These are phyloP conservation scores for carrot (Daucus carota) DNA, from an alignment of 129 eudicot species.

Conservation along the genomic window DH1_v3.0 NC_030389.2:41525001-41525500, in stretches of 20 bases:
- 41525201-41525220: slow-evolving; percentile 1
- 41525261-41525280: neutral
- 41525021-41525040: slow-evolving; percentile 1
- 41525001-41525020: neutral
- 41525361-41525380: slow-evolving; percentile 10
- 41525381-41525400: slow-evolving; percentile 8
- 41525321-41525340: slow-evolving; percentile 7
- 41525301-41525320: slow-evolving; percentile 7
- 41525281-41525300: neutral
- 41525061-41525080: neutral
- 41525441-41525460: slow-evolving; percentile 5
- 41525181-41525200: neutral
- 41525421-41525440: neutral
- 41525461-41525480: neutral
- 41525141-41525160: slow-evolving; percentile 5
- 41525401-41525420: slow-evolving; percentile 13
- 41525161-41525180: neutral
- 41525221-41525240: neutral
- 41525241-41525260: neutral
- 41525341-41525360: slow-evolving; percentile 13
- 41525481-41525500: neutral
- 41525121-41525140: neutral
- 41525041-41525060: neutral
- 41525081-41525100: neutral
- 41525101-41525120: neutral